Percentiles rank a stretch among this genome's conserved stretches.
Evolutionary conservation across 2,329 filamentous ascomycete species (phyloP).

Genomic region (Tolypocladium guangdongense): DNA sequence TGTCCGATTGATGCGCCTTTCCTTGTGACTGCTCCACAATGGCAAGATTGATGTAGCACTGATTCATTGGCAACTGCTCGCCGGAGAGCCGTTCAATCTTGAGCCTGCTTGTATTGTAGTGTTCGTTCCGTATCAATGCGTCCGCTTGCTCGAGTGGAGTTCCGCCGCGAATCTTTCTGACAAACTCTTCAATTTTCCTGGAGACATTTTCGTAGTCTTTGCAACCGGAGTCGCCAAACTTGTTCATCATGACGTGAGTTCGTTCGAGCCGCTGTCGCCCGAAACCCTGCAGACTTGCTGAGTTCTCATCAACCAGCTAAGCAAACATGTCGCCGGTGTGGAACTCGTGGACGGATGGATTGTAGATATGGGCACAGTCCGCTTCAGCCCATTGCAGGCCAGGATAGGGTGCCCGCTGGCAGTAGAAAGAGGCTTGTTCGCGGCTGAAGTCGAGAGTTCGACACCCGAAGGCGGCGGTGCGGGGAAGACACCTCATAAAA

Average conservation of each 20-base stretch:
- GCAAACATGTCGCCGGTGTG: too few species aligned
- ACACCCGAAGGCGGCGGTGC: too few species aligned
- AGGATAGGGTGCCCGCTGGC: neutral
- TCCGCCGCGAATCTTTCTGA: slow-evolving; percentile 7
- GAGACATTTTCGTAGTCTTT: slow-evolving; percentile 4
- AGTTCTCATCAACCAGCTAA: too few species aligned
- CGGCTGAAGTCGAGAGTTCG: too few species aligned
- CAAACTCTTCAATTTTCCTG: slow-evolving; percentile 1
- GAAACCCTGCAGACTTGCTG: too few species aligned
- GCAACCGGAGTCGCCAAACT: slow-evolving; percentile 10
- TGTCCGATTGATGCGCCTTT: too few species aligned
- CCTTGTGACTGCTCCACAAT: slow-evolving; percentile 16
- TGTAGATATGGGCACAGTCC: neutral
- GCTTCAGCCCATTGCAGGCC: neutral
- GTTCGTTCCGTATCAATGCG: slow-evolving; percentile 9
- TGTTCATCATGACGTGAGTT: too few species aligned
- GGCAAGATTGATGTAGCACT: slow-evolving; percentile 29
- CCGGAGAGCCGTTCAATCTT: slow-evolving; percentile 25
- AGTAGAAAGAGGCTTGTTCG: neutral
- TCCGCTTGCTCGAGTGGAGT: too few species aligned
- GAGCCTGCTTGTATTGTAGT: slow-evolving; percentile 14
- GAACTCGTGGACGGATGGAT: neutral
- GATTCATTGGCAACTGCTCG: slow-evolving; percentile 18
- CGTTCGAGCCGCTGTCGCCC: too few species aligned
- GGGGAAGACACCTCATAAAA: neutral